A percentile compares a stretch with the other conserved stretches of the same genome.
Evolutionary conservation across 306 rosid species (phyloP).

Genomic region (Castanea sativa): DNA sequence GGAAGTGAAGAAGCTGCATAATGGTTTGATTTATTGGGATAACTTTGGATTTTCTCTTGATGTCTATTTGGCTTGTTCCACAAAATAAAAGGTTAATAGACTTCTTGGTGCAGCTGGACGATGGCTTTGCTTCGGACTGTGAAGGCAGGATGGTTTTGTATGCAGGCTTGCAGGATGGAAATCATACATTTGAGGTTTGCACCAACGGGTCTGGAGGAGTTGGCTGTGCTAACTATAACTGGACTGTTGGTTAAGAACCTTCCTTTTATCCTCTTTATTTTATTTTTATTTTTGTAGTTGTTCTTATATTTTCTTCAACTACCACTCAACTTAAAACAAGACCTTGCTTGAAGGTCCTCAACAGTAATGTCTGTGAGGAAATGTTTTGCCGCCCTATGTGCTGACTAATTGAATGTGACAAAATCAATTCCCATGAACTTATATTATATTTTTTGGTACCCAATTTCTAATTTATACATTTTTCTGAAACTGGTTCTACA

Average conservation of each 20-base stretch:
- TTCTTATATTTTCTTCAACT: background rate
- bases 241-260: constrained; percentile 75
- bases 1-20: background rate
- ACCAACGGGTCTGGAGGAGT: constrained; percentile 42
- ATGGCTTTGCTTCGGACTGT: constrained; percentile 50
- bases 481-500: background rate
- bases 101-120: constrained; percentile 60
- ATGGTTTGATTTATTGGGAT: background rate
- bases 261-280: constrained; percentile 10
- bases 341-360: background rate
- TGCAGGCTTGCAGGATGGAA: constrained; percentile 67
- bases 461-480: no score
- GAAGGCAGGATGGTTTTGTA: constrained; percentile 38
- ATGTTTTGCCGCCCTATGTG: background rate
- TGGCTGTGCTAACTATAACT: constrained; percentile 62
- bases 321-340: background rate
- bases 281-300: background rate
- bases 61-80: background rate
- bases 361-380: background rate
- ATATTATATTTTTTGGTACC: background rate
- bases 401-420: no score
- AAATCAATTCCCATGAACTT: no score
- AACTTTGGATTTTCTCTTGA: background rate
- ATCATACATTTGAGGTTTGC: constrained; percentile 74
- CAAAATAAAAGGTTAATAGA: background rate